Conservation (phyloP, 257 asterid species). For the Penstemon newberryi region DNA sequence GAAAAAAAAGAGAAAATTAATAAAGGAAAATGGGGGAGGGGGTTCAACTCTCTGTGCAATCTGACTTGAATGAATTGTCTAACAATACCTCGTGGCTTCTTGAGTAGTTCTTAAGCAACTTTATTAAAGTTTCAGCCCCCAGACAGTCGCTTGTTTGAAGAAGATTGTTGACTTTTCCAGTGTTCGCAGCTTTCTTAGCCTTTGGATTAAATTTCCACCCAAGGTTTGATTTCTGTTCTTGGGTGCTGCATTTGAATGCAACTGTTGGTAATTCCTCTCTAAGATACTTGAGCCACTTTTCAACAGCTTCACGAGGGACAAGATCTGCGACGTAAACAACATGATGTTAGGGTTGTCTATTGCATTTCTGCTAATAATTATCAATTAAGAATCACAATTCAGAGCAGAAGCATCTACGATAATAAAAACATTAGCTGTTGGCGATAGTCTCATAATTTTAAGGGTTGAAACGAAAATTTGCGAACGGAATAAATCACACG, state of each 20-base stretch:
- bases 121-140: slow-evolving; percentile 84
- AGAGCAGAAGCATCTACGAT: background rate
- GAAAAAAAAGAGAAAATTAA: background rate
- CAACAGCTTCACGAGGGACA: slow-evolving; percentile 90
- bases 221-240: slow-evolving; percentile 87
- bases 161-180: slow-evolving; percentile 37
- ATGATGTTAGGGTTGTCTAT: slow-evolving; percentile 3
- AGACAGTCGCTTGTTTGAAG: slow-evolving; percentile 92
- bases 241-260: slow-evolving; percentile 95
- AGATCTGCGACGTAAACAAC: slow-evolving; percentile 58
- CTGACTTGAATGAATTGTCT: background rate
- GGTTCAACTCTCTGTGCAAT: background rate
- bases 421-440: background rate
- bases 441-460: background rate
- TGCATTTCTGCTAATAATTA: background rate
- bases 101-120: slow-evolving; percentile 76
- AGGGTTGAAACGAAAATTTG: background rate
- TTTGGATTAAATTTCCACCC: slow-evolving; percentile 87
- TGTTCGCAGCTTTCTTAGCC: slow-evolving; percentile 45
- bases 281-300: slow-evolving; percentile 93
- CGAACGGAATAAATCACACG: background rate
- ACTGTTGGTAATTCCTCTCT: slow-evolving; percentile 93
- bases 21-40: background rate
- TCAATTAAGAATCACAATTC: background rate
- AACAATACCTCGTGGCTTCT: slow-evolving; percentile 67